Evolutionary conservation across 345 rosid species (phyloP).

Genomic region (Rhodamnia argentea): DNA sequence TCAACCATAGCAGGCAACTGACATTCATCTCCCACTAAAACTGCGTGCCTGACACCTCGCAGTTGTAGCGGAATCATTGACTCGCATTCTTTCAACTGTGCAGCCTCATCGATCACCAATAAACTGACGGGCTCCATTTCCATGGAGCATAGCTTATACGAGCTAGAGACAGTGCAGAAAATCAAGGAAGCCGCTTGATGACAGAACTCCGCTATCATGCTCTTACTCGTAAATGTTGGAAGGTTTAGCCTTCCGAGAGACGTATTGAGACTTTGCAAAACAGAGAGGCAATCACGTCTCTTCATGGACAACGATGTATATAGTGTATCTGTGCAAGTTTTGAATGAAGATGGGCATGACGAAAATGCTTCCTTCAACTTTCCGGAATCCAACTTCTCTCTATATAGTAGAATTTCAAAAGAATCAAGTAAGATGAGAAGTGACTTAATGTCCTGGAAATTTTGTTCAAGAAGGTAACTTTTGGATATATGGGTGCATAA

Average conservation of each 20-base stretch:
- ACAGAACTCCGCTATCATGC: neutral
- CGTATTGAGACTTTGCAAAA: neutral
- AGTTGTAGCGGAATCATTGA: neutral
- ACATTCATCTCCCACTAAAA: conserved; percentile 1
- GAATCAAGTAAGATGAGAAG: neutral
- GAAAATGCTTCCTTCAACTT: conserved; percentile 3
- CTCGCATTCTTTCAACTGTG: conserved; percentile 1
- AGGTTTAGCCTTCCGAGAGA: neutral
- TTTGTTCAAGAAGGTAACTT: neutral
- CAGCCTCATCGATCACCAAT: conserved; percentile 1
- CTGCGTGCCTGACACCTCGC: neutral
- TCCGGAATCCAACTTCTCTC: neutral
- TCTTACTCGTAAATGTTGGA: neutral
- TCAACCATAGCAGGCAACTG: conserved; percentile 1
- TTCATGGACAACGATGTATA: neutral
- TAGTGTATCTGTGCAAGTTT: neutral
- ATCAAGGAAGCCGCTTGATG: neutral
- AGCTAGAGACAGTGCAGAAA: conserved; percentile 1
- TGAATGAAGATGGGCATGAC: neutral
- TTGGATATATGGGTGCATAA: neutral
- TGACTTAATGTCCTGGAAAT: neutral
- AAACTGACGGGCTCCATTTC: neutral
- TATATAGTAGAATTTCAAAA: neutral
- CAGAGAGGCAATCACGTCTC: neutral
- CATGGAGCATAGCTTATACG: neutral